A percentile compares a stretch with the other conserved stretches of the same genome.
These are phyloP conservation scores for Xylaria telfairii DNA, from an alignment of 495 filamentous ascomycete genomes.

Conservation along the genomic window DNA sequence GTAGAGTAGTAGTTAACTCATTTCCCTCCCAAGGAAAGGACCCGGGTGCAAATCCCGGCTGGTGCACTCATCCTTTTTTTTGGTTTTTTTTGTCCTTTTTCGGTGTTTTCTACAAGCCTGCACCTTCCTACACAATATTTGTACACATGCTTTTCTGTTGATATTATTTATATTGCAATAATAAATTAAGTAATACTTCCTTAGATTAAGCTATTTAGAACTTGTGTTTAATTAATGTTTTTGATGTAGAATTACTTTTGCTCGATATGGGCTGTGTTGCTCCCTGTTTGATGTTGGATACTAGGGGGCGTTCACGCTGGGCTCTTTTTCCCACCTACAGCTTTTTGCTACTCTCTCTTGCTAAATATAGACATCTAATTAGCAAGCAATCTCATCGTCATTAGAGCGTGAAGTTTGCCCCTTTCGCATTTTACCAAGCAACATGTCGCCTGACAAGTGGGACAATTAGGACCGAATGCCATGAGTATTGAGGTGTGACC, in stretches of 20 bases:
- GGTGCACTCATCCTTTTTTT: conserved; percentile 31
- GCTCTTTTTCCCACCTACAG: not conserved
- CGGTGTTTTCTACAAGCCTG: not conserved
- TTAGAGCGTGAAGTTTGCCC: not conserved
- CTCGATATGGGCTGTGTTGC: not conserved
- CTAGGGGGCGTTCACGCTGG: not conserved
- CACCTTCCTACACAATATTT: not conserved
- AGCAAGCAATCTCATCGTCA: not conserved
- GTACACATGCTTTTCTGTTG: not conserved
- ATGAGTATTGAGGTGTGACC: not conserved
- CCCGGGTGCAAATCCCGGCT: conserved; percentile 43
- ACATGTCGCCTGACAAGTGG: not conserved
- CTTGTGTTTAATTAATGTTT: not conserved
- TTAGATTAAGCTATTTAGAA: not conserved
- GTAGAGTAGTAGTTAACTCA: conserved; percentile 41
- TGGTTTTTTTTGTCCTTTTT: conserved; percentile 13
- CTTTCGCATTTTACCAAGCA: not conserved
- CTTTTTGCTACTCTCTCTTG: not conserved
- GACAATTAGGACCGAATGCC: not conserved
- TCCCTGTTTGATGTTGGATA: not conserved
- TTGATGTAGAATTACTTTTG: not conserved
- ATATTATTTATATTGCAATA: not conserved
- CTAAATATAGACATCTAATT: not conserved
- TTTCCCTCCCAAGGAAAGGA: conserved; percentile 41
- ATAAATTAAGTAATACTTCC: not conserved